Conservation (phyloP, 2,329 filamentous ascomycete genomes). For the Lasiodiplodia theobromae region DNA sequence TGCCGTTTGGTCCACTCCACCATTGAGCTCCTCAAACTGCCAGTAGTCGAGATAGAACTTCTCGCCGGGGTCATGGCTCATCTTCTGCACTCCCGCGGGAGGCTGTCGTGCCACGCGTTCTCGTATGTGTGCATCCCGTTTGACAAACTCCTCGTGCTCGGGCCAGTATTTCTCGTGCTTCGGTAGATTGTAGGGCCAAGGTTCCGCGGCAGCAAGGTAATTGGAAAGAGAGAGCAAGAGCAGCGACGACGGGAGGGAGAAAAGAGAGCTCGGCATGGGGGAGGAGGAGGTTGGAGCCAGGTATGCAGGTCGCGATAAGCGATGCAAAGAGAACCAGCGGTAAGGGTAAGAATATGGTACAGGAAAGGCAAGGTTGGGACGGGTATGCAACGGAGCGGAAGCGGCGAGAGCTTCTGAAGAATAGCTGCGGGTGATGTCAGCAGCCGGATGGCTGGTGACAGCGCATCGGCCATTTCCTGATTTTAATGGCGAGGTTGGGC, state of each 20-base stretch:
- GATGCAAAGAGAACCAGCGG: neutral
- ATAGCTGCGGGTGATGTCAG: conserved; percentile 12
- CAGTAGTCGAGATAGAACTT: conserved; percentile 77
- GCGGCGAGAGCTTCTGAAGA: neutral
- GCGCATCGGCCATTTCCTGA: conserved; percentile 17
- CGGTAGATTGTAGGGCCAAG: conserved; percentile 57
- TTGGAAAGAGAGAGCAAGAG: conserved; percentile 15
- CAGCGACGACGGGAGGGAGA: conserved; percentile 23
- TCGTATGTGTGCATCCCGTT: conserved; percentile 50
- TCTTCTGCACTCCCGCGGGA: conserved; percentile 74
- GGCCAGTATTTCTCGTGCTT: conserved; percentile 56
- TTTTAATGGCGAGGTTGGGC: conserved; percentile 26
- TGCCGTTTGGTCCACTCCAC: conserved; percentile 29
- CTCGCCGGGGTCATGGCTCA: conserved; percentile 72
- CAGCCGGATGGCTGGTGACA: conserved; percentile 22
- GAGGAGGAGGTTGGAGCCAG: neutral
- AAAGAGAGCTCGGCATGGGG: conserved; percentile 21
- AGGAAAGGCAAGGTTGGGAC: conserved; percentile 17
- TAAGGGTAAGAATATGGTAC: conserved; percentile 16
- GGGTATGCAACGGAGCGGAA: conserved; percentile 9
- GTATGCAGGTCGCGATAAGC: conserved; percentile 17
- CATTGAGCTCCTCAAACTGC: conserved; percentile 49
- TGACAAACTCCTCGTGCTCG: conserved; percentile 53
- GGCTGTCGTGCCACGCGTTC: conserved; percentile 48
- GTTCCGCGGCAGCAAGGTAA: conserved; percentile 18